These are phyloP conservation scores for Spergularia azorica DNA, from an alignment of 179 eudicot genomes.

Conservation along the genomic window DNA sequence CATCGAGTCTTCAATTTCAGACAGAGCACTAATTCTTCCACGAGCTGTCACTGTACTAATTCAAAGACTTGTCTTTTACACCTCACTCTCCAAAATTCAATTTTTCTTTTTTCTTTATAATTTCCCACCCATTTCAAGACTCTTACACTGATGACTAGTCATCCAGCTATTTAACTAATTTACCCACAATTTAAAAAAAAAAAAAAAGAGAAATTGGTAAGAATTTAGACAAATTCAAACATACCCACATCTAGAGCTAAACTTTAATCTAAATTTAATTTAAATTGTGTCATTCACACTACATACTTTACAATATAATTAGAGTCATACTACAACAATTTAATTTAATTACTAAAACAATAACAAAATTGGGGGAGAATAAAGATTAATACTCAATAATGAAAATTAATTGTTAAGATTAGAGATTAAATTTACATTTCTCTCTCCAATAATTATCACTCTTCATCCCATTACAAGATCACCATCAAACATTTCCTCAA, in stretches of 20 bases:
- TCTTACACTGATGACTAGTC: too few relatives aligned
- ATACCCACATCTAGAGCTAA: too few relatives aligned
- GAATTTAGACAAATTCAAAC: too few relatives aligned
- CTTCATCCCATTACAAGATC: neutral
- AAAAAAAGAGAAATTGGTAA: too few relatives aligned
- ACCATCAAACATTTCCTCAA: conserved; percentile 7
- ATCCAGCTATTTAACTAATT: too few relatives aligned
- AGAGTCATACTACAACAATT: too few relatives aligned
- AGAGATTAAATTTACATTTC: neutral
- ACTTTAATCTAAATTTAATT: too few relatives aligned
- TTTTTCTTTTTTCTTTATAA: neutral
- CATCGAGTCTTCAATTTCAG: conserved; percentile 12
- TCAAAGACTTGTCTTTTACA: conserved; percentile 18
- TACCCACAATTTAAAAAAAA: too few relatives aligned
- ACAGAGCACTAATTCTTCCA: conserved; percentile 24
- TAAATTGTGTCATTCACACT: too few relatives aligned
- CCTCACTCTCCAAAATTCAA: neutral
- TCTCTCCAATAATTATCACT: neutral
- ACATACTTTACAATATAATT: too few relatives aligned
- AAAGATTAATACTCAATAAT: neutral
- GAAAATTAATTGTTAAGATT: neutral
- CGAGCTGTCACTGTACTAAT: conserved; percentile 35
- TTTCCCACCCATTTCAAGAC: neutral
- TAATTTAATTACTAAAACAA: too few relatives aligned
- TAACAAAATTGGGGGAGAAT: neutral